A percentile compares a stretch with the other conserved stretches of the same genome.
Conservation (phyloP, 73 alveolate genomes). For the Tetrahymena borealis region DNA sequence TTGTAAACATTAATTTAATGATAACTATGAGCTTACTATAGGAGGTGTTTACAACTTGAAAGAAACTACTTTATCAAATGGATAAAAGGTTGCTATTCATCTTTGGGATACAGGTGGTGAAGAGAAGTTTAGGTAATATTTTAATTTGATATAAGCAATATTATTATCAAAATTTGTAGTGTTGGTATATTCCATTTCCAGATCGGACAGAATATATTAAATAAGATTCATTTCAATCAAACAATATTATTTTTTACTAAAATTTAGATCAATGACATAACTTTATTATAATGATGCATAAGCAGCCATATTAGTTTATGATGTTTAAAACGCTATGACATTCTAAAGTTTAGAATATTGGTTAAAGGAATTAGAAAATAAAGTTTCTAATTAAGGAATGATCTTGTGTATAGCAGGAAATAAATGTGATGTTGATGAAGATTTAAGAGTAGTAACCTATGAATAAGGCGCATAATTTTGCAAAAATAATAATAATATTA, state of each 20-base stretch:
- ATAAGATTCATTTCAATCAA: too few species aligned
- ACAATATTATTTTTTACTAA: too few species aligned
- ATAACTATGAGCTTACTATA: conserved; percentile 13
- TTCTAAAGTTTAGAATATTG: conserved; percentile 43
- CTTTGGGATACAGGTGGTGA: conserved; percentile 59
- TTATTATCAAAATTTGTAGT: too few species aligned
- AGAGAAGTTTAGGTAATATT: conserved; percentile 26
- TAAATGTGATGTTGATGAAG: conserved; percentile 37
- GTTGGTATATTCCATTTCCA: too few species aligned
- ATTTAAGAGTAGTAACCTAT: conserved; percentile 30
- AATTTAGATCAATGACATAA: conserved; percentile 45
- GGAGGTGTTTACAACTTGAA: conserved; percentile 33
- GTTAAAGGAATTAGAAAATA: conserved; percentile 34
- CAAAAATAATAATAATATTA: conserved; percentile 19
- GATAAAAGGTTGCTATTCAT: conserved; percentile 34
- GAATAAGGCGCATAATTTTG: conserved; percentile 40
- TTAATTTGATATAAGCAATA: too few species aligned
- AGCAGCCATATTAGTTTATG: conserved; percentile 61
- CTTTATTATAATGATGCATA: conserved; percentile 59
- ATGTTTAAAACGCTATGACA: conserved; percentile 46
- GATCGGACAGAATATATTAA: too few species aligned
- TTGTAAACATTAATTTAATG: conserved; percentile 8
- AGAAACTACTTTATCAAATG: conserved; percentile 10
- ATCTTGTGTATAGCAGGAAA: conserved; percentile 47
- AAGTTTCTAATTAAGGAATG: conserved; percentile 32